These are phyloP conservation scores for Cucurbita pepo DNA, from an alignment of 306 rosid genomes.

Conservation along the genomic window DNA sequence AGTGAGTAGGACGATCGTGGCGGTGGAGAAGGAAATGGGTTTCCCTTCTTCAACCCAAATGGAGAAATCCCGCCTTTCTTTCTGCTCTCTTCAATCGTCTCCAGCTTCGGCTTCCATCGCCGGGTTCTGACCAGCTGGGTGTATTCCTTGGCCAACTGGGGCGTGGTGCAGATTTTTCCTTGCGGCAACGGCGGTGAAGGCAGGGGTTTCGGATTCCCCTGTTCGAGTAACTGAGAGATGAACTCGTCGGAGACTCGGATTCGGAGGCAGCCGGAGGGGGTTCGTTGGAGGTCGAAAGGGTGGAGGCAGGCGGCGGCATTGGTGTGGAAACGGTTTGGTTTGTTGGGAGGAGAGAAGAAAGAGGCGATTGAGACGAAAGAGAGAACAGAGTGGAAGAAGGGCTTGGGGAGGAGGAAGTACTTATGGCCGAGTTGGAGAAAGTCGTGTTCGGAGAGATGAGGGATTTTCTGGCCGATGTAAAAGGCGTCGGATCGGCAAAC, in stretches of 20 bases:
- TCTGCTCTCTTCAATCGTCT: constrained; percentile 14
- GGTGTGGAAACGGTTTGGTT: constrained; percentile 5
- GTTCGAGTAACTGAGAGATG: constrained; percentile 18
- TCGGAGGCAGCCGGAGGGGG: constrained; percentile 17
- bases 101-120: constrained; percentile 27
- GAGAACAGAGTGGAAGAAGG: constrained; percentile 22
- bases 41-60: constrained; percentile 15
- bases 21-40: neutral
- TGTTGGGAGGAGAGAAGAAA: neutral
- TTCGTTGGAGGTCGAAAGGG: constrained; percentile 19
- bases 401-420: constrained; percentile 26
- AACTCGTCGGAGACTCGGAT: constrained; percentile 32
- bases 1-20: neutral
- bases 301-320: constrained; percentile 8
- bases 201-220: neutral
- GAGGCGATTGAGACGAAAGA: constrained; percentile 27
- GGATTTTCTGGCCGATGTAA: constrained; percentile 35
- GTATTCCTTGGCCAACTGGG: constrained; percentile 23
- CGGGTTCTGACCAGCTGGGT: constrained; percentile 16
- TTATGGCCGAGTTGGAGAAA: constrained; percentile 23
- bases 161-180: constrained; percentile 12
- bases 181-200: neutral
- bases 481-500: constrained; percentile 23
- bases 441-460: constrained; percentile 18
- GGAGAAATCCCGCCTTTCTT: constrained; percentile 2